phyloP scores from a whole-genome alignment of 2,329 filamentous ascomycete species.

The Aureobasidium sp. region DNA sequence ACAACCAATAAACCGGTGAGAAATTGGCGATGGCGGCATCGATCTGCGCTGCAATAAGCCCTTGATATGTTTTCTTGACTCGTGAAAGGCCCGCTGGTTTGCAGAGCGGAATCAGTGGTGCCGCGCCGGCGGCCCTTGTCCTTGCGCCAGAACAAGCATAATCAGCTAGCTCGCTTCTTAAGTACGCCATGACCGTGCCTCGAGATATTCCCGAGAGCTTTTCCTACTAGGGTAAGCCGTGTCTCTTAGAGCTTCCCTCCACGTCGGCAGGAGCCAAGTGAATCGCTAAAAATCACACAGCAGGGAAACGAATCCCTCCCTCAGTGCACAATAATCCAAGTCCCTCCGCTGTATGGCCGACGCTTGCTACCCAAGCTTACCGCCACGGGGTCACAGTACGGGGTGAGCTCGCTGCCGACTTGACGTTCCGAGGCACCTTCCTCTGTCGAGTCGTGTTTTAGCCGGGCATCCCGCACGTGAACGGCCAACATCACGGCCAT shows the following conservation, averaged over 20 bases:
- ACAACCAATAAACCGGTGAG: neutral
- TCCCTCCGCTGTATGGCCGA: slow-evolving; percentile 10
- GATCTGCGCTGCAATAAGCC: neutral
- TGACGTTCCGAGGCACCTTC: neutral
- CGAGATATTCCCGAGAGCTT: slow-evolving; percentile 4
- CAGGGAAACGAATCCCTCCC: neutral
- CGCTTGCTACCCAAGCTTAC: slow-evolving; percentile 8
- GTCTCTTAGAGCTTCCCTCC: neutral
- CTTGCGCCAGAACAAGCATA: slow-evolving; percentile 16
- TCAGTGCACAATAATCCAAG: neutral
- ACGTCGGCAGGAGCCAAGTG: neutral
- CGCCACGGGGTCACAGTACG: slow-evolving; percentile 5
- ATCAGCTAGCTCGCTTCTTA: slow-evolving; percentile 10
- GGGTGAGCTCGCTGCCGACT: slow-evolving; percentile 6
- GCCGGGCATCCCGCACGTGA: slow-evolving; percentile 6
- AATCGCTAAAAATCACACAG: slow-evolving; percentile 1
- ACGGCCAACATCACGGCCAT: neutral
- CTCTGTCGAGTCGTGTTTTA: slow-evolving; percentile 3
- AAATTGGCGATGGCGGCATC: neutral
- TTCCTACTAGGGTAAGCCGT: neutral
- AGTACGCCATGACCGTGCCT: slow-evolving; percentile 7
- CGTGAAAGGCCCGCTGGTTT: slow-evolving; percentile 3
- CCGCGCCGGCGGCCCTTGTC: slow-evolving; percentile 10
- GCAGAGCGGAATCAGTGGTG: neutral
- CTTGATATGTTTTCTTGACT: neutral